Evolutionary conservation across 352 stramenopile species (phyloP), one percentile per base, ranked within the genome.

Genomic region (Phytopythium vexans): DNA sequence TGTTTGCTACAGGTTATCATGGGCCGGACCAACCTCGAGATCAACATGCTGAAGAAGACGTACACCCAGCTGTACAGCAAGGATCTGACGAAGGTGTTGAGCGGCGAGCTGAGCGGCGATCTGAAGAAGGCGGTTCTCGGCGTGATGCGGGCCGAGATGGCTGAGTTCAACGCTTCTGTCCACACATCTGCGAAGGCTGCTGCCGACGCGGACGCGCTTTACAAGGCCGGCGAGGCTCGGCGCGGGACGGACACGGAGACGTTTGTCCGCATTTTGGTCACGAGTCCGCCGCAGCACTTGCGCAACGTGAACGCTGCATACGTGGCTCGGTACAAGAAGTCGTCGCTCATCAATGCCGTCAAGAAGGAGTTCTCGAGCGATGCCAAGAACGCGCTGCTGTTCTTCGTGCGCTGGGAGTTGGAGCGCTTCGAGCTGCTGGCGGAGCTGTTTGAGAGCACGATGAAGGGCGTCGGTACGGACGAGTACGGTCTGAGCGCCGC

Each of bases 11-110:
- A 44, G 35, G 55, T 66, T 16, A 31, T 79, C 8, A 66, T 86
- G 16, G 77, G 67, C 49, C 77, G 81, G 54, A 79, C 79, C n/a
- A 84, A 85, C 53, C 49, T 47, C 12, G 79, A 88, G 50, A 75
- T 90, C 50, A 66, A 68, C 63, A 74, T 90, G 54, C 62, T 88
- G 41, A 88, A 90, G 77, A 86, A 87, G 71, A 79, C 77, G 2
- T 88, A 73, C 63, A 70, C 79, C 48, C 65, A 83, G 27, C 21
- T 79, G 32, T 72, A 78, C 59, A 62, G 64, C 41, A 60, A 82
- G n/a, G 77, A 88, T 27, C 54, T 90, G 35, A 66, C 68, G 15
- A 64, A 74, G 46, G 55, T 66, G 16, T 42, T 87, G n/a, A n/a
- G n/a, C n/a, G n/a, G n/a, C n/a, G n/a, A n/a, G n/a, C n/a, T n/a